A percentile compares a stretch with the other conserved stretches of the same genome.
Conservation (phyloP, 441 rosid species). For the Viola pubescens region DNA sequence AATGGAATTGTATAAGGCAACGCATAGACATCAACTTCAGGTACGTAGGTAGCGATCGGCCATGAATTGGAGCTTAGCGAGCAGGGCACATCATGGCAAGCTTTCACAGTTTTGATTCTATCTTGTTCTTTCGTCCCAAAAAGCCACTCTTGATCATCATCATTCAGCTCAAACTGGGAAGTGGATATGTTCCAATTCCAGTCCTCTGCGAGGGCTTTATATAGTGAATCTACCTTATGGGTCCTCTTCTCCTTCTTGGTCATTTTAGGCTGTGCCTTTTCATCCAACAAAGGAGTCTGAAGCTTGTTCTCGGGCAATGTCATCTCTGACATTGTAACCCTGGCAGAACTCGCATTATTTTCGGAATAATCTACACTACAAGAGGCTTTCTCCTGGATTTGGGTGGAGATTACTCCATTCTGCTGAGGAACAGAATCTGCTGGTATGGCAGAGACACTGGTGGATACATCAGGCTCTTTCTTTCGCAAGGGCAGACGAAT, state of each 20-base stretch:
- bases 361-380: neutral
- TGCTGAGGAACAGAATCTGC: constrained; percentile 1
- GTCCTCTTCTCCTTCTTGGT: constrained; percentile 2
- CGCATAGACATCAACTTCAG: constrained; percentile 36
- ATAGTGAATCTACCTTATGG: constrained; percentile 13
- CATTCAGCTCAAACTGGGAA: constrained; percentile 4
- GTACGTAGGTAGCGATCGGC: constrained; percentile 34
- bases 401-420: neutral
- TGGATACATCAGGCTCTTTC: constrained; percentile 5
- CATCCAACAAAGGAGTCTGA: neutral
- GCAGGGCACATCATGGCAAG: constrained; percentile 6
- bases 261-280: neutral
- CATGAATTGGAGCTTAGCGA: constrained; percentile 12
- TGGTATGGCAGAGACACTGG: no score
- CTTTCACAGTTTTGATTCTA: constrained; percentile 15
- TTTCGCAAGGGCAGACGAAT: constrained; percentile 38
- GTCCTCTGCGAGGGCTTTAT: constrained; percentile 23
- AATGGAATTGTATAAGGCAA: constrained; percentile 64
- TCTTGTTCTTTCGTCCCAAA: constrained; percentile 12
- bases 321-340: no score
- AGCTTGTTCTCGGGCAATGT: neutral
- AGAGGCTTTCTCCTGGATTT: neutral
- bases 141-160: constrained; percentile 36
- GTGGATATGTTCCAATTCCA: constrained; percentile 39
- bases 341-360: neutral